Conservation (phyloP, 192 early-diverging fungal genomes). For the Coemansia reversa region DNA sequence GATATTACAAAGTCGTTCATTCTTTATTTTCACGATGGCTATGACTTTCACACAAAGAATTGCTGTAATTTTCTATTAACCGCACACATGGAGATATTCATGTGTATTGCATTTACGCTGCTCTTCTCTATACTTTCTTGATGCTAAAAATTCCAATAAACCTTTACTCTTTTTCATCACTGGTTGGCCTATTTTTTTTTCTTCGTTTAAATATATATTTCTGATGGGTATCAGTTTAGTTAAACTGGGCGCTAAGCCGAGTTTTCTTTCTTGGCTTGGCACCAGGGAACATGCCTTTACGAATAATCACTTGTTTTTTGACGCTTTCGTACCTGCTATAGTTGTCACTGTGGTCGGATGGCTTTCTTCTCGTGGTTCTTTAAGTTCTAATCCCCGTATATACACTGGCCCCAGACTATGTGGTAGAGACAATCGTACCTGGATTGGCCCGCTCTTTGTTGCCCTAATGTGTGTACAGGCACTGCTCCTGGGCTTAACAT, state of each 20-base stretch:
- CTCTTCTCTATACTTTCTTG: background rate
- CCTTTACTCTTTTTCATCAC: background rate
- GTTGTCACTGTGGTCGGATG: background rate
- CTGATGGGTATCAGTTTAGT: background rate
- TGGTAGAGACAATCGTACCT: slow-evolving; percentile 27
- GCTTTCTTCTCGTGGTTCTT: background rate
- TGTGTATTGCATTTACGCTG: background rate
- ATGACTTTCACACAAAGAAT: background rate
- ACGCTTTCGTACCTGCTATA: background rate
- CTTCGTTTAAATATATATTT: background rate
- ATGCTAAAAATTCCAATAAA: background rate
- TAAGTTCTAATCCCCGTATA: background rate
- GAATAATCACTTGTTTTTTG: background rate
- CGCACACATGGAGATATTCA: background rate
- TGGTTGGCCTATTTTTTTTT: background rate
- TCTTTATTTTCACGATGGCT: background rate
- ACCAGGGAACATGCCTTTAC: background rate
- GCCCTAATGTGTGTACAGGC: slow-evolving; percentile 6
- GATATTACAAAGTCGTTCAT: background rate
- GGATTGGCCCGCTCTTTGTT: slow-evolving; percentile 32
- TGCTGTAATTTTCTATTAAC: background rate
- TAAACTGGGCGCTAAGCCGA: background rate
- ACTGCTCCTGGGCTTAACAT: slow-evolving; percentile 1
- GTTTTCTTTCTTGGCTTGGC: background rate
- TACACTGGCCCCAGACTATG: background rate